phyloP scores from a whole-genome alignment of 2,329 filamentous ascomycete species.

The Phaeosphaeriaceae sp. region DNA sequence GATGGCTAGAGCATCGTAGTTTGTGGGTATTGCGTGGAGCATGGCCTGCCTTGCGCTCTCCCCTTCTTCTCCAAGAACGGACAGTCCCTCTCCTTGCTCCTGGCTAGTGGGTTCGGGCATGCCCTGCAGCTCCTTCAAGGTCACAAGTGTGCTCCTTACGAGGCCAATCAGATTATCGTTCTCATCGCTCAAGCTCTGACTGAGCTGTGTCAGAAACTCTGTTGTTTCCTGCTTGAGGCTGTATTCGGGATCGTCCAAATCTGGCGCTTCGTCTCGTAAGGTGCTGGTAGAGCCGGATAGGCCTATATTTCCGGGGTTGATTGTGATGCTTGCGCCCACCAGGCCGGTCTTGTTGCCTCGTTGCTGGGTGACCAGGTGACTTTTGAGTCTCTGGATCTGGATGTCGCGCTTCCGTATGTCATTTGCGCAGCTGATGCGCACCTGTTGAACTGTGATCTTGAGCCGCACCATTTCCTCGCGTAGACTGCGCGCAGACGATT shows the following conservation, averaged over 20 bases:
- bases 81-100: slow-evolving; percentile 33
- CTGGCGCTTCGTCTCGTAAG: slow-evolving; percentile 62
- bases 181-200: slow-evolving; percentile 84
- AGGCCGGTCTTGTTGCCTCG: slow-evolving; percentile 55
- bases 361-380: slow-evolving; percentile 74
- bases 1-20: slow-evolving; percentile 70
- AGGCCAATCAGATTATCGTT: slow-evolving; percentile 82
- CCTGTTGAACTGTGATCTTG: slow-evolving; percentile 80
- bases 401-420: slow-evolving; percentile 90
- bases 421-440: slow-evolving; percentile 84
- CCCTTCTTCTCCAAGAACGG: slow-evolving; percentile 37
- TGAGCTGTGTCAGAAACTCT: slow-evolving; percentile 84
- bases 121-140: slow-evolving; percentile 69
- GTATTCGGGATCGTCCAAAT: slow-evolving; percentile 64
- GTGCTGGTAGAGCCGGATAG: slow-evolving; percentile 29
- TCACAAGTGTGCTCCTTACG: slow-evolving; percentile 72
- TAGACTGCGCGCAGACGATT: slow-evolving; percentile 74
- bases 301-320: slow-evolving; percentile 46
- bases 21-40: slow-evolving; percentile 59
- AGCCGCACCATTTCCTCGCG: slow-evolving; percentile 84
- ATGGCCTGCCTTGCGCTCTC: slow-evolving; percentile 43
- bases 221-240: slow-evolving; percentile 86
- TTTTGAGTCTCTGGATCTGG: slow-evolving; percentile 87
- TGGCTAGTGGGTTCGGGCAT: slow-evolving; percentile 49
- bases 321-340: slow-evolving; percentile 57